These are phyloP conservation scores for Lyophyllum semitale DNA, from an alignment of 768 basidiomycete genomes.

Conservation along the genomic window DNA sequence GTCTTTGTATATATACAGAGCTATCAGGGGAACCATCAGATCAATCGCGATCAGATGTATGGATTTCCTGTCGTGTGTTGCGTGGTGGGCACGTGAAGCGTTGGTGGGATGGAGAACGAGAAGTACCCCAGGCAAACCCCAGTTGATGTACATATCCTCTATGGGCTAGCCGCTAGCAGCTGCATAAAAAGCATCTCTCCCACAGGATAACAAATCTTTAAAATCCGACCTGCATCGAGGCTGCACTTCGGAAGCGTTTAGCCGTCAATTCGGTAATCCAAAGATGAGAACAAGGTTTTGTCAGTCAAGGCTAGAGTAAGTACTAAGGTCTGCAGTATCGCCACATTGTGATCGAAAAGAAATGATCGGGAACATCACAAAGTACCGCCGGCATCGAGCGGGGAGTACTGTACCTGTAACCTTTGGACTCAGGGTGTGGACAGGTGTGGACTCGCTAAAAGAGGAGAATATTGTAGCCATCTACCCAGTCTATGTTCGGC, in stretches of 20 bases:
- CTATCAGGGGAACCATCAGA: constrained; percentile 21
- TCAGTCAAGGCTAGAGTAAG: neutral
- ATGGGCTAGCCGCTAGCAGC: neutral
- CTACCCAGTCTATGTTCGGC: neutral
- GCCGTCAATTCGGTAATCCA: neutral
- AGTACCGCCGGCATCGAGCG: neutral
- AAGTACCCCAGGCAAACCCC: constrained; percentile 1
- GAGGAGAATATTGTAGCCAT: neutral
- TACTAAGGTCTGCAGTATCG: neutral
- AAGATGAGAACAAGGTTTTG: neutral
- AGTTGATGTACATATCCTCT: neutral
- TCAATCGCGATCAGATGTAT: constrained; percentile 9
- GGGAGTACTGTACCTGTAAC: neutral
- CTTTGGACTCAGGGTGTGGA: too few species aligned
- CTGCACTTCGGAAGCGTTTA: too few species aligned
- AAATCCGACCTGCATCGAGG: too few species aligned
- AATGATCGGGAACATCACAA: neutral
- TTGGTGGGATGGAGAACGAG: neutral
- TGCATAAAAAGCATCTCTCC: neutral
- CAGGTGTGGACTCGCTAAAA: neutral
- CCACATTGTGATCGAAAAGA: neutral
- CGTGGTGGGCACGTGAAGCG: constrained; percentile 13
- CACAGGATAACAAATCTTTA: neutral
- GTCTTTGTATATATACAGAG: constrained; percentile 16
- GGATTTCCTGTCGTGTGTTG: neutral